Evolutionary conservation across 768 basidiomycete genomes (phyloP), one percentile per base, ranked within the genome.

Genomic region (Serendipita indica): DNA sequence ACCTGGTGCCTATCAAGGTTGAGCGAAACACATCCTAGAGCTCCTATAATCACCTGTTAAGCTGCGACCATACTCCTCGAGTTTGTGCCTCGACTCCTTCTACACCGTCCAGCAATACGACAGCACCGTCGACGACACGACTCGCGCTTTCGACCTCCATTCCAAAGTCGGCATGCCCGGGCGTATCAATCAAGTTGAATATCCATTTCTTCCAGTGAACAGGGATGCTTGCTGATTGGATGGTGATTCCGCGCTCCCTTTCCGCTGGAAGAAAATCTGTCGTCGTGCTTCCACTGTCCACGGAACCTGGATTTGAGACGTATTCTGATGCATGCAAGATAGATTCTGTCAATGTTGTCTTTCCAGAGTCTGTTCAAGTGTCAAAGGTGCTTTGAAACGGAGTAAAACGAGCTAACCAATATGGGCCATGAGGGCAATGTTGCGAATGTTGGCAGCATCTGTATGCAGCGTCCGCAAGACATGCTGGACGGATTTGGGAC

Each of bases 61-160:
- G 69, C 68, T 93, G 89, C 58, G 72, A 73, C 90, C 90, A 92
- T 43, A 93, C 90, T 39, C 86, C 87, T 68, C 81, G 84, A 0
- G 90, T 93, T 67, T 93, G 89, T 10, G 87, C 81, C 69, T 92
- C 89, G 3, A 92, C 89, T 4, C 89, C 89, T 70, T 92, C 89
- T 0, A 93, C 89, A 0, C 89, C 86, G 70, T 93, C 89, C 41
- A 93, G 79, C 32, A 93, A 70, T 30, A 93, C 86, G 28, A 93
- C 82, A 14, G 89, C 89, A 59, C 89, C 90, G 62, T 93, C 89
- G 3, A 91, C 80, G 14, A 93, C 84, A 28, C 89, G 81, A 65
- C 89, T 91, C 5, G 90, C 90, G 65, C 89, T 87, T 70, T 92
- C 90, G 27, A 93, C 90, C 66, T 93, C 89, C 89, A 92, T 91